A percentile compares a stretch with the other conserved stretches of the same genome.
These are phyloP conservation scores for Sphaerosporella brunnea DNA, from an alignment of 495 filamentous ascomycete species.

Conservation along the genomic window DNA sequence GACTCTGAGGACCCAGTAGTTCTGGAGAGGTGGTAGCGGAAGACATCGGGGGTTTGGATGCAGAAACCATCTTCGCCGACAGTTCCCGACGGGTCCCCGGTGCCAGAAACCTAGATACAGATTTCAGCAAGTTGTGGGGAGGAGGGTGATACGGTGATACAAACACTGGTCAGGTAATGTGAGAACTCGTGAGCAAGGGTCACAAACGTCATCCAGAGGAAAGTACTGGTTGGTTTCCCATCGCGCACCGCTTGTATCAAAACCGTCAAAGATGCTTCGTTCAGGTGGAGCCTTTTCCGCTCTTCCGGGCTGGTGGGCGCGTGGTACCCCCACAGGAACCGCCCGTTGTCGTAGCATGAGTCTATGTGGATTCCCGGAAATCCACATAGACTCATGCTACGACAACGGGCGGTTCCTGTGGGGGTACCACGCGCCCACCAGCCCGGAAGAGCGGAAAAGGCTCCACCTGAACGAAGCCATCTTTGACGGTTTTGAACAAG, in stretches of 20 bases:
- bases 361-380: neutral
- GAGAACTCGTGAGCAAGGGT: neutral
- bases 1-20: too few species aligned
- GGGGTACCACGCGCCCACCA: neutral
- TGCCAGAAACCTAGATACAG: too few species aligned
- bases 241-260: neutral
- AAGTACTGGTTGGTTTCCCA: neutral
- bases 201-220: neutral
- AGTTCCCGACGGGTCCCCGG: too few species aligned
- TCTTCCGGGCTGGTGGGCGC: neutral
- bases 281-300: neutral
- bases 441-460: neutral
- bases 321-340: neutral
- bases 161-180: neutral
- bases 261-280: neutral
- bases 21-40: too few species aligned
- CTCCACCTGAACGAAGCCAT: neutral
- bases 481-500: neutral
- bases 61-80: too few species aligned
- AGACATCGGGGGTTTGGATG: too few species aligned
- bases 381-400: neutral
- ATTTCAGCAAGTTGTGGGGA: too few species aligned
- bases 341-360: neutral
- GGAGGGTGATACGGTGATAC: too few species aligned
- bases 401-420: neutral